Conservation (phyloP, 2,329 filamentous ascomycete species). For the Xylariaceae sp. region DNA sequence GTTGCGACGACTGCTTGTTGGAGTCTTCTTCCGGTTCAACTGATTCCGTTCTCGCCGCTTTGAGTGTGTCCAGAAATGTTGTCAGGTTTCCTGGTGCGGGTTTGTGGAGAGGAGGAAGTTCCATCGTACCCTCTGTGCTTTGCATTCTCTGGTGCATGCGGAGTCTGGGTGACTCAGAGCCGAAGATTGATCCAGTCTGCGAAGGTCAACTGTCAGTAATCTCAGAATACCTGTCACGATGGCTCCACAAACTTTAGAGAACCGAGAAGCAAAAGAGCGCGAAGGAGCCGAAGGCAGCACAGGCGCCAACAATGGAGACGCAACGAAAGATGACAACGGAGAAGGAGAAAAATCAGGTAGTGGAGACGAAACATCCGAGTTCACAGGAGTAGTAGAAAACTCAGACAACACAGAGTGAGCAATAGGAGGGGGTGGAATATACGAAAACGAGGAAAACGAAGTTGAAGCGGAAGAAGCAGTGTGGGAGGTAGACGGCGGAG, state of each 20-base stretch:
- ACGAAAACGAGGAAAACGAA: conserved; percentile 3
- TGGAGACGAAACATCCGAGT: conserved; percentile 1
- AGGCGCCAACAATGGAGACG: too few species aligned
- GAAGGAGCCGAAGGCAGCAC: background rate
- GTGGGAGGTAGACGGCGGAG: conserved; percentile 9
- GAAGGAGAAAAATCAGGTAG: background rate
- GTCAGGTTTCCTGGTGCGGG: conserved; percentile 32
- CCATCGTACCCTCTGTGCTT: conserved; percentile 19
- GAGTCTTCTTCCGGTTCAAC: conserved; percentile 20
- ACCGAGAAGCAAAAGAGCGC: conserved; percentile 4
- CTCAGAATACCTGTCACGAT: background rate
- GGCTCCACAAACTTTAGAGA: conserved; percentile 17
- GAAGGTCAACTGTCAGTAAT: conserved; percentile 3
- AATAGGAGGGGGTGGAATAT: background rate
- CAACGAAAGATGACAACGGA: background rate
- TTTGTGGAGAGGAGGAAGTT: conserved; percentile 23
- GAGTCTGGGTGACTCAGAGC: conserved; percentile 28
- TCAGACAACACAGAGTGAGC: background rate
- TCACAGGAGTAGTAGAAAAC: too few species aligned
- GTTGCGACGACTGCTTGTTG: conserved; percentile 14
- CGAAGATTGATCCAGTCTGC: conserved; percentile 12
- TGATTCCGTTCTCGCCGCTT: conserved; percentile 28
- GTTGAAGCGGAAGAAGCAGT: conserved; percentile 32
- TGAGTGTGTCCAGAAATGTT: conserved; percentile 31
- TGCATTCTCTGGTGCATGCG: conserved; percentile 11